Evolutionary conservation across 148 eudicot species (phyloP).

Genomic region (Simmondsia chinensis): DNA sequence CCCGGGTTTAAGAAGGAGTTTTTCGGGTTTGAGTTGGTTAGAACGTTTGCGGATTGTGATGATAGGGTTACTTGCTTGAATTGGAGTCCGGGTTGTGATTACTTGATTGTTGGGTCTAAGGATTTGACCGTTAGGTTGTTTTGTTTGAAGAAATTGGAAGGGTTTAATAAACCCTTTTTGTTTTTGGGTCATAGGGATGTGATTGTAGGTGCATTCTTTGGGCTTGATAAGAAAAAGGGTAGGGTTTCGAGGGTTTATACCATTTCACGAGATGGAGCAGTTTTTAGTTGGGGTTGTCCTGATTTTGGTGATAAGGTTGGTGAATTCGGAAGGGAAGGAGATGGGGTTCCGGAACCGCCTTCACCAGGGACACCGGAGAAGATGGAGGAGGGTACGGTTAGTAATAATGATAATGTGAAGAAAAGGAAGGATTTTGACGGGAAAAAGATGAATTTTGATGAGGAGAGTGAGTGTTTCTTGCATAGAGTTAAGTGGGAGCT

Average conservation of each 20-base stretch:
- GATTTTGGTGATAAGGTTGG: conserved; percentile 22
- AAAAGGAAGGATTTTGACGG: conserved; percentile 60
- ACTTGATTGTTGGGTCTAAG: conserved; percentile 65
- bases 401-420: conserved; percentile 17
- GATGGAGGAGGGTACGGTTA: conserved; percentile 21
- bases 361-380: conserved; percentile 86
- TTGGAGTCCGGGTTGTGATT: conserved; percentile 65
- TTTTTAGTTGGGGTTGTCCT: conserved; percentile 61
- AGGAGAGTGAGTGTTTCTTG: conserved; percentile 27
- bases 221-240: conserved; percentile 50
- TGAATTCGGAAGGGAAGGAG: conserved; percentile 12
- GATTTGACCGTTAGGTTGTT: conserved; percentile 80
- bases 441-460: conserved; percentile 16
- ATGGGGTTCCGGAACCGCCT: conserved; percentile 41
- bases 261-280: conserved; percentile 74
- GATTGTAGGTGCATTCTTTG: conserved; percentile 65
- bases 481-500: conserved; percentile 71
- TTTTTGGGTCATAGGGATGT: conserved; percentile 84
- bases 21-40: conserved; percentile 69
- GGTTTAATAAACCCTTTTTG: conserved; percentile 44
- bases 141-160: conserved; percentile 36
- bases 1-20: conserved; percentile 85
- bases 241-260: conserved; percentile 48
- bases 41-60: conserved; percentile 76
- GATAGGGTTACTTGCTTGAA: conserved; percentile 59